Evolutionary conservation across 805 yeast species (phyloP), one percentile per base, ranked within the genome.

Genomic region (Suhomyces pyralidae): DNA sequence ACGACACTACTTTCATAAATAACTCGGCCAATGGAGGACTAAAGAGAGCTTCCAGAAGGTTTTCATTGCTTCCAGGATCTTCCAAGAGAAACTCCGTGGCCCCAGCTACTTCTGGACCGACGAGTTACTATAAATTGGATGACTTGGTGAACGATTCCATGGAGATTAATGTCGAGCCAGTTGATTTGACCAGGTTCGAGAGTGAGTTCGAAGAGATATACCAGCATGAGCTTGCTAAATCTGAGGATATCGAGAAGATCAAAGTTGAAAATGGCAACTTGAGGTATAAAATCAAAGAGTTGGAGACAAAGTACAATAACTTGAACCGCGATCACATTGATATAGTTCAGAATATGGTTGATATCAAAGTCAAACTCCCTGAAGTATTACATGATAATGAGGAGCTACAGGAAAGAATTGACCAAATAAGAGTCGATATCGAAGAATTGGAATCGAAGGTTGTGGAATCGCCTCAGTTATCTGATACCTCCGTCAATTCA

Each of bases 291-390:
- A 85, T 90, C 49, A 80, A 88, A 62, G 80, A 83, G 54, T 75
- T 91, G 38, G 96, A 90, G 67, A 76, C 83, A 15, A 81, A 85
- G 20, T 84, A 85, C 62, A 81, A 86, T 3, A 73, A 82, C 1
- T 72, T 93, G 54, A 90, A 89, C 64, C 77, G 82, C 55, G 97
- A 92, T 62, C 97, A 94, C 67, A 82, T 91, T 26, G 87, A 82
- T 51, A 82, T 91, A 38, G 96, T 96, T 3, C 93, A 92, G 69
- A 90, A 85, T 58, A 82, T 94, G 84, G 90, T 93, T 32, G 83
- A 82, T 57, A 86, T 88, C 40, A 85, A 94, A 62, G 81, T 92
- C 40, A 80, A 77, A 50, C 76, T 88, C 24, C 97, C 96, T 2
- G 85, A 86, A 32, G 67, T 93, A 24, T 75, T 80, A 48, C 93